Conservation (phyloP, 2,329 filamentous ascomycete genomes). For the Fusarium sp. region DNA sequence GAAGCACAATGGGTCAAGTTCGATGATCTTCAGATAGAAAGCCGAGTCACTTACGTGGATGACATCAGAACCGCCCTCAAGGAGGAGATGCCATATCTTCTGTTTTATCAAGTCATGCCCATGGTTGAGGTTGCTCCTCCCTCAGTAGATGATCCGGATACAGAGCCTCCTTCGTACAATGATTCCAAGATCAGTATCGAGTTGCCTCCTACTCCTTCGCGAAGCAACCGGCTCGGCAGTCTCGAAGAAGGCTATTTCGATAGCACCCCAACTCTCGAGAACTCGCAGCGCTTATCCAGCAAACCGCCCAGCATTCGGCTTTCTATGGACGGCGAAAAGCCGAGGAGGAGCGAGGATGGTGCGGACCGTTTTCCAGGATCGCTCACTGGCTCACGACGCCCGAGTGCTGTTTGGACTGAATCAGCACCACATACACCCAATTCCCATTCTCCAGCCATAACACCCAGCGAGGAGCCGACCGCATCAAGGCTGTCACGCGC, state of each 20-base stretch:
- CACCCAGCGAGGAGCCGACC: constrained; percentile 65
- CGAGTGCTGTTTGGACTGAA: constrained; percentile 64
- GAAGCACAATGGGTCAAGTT: constrained; percentile 89
- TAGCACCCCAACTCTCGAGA: constrained; percentile 40
- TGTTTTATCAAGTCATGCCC: constrained; percentile 95
- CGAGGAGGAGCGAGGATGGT: constrained; percentile 62
- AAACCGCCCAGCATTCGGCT: constrained; percentile 65
- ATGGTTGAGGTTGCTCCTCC: constrained; percentile 75
- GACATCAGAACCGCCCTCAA: constrained; percentile 80
- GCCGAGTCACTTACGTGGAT: constrained; percentile 80
- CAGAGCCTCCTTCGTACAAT: constrained; percentile 69
- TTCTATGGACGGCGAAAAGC: constrained; percentile 65
- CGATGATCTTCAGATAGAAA: constrained; percentile 79
- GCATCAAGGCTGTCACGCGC: constrained; percentile 68
- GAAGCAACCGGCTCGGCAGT: constrained; percentile 31
- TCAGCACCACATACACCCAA: constrained; percentile 54
- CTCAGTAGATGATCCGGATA: constrained; percentile 60
- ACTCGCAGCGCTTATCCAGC: constrained; percentile 41
- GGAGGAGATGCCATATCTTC: constrained; percentile 90
- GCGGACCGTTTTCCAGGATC: constrained; percentile 52
- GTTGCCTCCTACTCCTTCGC: constrained; percentile 44
- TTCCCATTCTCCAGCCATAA: constrained; percentile 53
- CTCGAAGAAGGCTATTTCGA: constrained; percentile 47
- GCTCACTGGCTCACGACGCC: constrained; percentile 57
- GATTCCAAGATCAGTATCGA: constrained; percentile 61